phyloP scores from a whole-genome alignment of 768 basidiomycete genomes.

The Roridomyces roridus region DNA sequence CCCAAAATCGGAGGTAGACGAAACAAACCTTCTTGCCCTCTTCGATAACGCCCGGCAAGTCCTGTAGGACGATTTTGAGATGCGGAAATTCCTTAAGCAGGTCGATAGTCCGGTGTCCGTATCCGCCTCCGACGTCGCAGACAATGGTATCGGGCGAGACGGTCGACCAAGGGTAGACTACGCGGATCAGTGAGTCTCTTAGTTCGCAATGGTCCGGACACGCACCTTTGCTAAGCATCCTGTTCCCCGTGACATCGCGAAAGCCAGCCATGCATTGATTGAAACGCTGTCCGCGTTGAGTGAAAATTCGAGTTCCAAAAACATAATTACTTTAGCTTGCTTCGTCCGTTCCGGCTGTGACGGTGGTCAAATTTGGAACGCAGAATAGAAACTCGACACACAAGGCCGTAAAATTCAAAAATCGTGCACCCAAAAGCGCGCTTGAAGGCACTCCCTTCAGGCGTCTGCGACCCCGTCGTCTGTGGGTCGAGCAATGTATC shows the following conservation, averaged over 20 bases:
- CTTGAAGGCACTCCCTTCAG: conserved; percentile 20
- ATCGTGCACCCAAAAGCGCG: conserved; percentile 26
- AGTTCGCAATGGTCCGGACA: too few species aligned
- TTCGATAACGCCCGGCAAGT: conserved; percentile 35
- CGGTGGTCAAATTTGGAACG: neutral
- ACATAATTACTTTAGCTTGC: too few species aligned
- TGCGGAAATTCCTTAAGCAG: conserved; percentile 40
- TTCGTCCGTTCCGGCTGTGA: too few species aligned
- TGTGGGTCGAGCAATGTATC: conserved; percentile 29
- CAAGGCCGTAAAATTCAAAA: too few species aligned
- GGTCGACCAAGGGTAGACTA: conserved; percentile 43
- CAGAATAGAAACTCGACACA: conserved; percentile 13
- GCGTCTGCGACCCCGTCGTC: conserved; percentile 11
- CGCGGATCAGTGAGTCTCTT: neutral
- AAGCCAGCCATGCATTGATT: too few species aligned
- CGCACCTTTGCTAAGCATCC: conserved; percentile 37
- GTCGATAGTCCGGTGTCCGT: conserved; percentile 39
- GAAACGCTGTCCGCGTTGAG: too few species aligned
- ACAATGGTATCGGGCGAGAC: conserved; percentile 34
- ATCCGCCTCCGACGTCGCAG: conserved; percentile 49
- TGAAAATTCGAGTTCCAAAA: too few species aligned
- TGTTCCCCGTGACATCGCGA: conserved; percentile 35
- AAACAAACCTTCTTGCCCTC: conserved; percentile 34
- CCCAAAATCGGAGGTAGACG: neutral
- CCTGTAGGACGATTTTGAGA: conserved; percentile 44